Evolutionary conservation across 805 yeast species (phyloP).

Genomic region (Ogataea paraovalis): DNA sequence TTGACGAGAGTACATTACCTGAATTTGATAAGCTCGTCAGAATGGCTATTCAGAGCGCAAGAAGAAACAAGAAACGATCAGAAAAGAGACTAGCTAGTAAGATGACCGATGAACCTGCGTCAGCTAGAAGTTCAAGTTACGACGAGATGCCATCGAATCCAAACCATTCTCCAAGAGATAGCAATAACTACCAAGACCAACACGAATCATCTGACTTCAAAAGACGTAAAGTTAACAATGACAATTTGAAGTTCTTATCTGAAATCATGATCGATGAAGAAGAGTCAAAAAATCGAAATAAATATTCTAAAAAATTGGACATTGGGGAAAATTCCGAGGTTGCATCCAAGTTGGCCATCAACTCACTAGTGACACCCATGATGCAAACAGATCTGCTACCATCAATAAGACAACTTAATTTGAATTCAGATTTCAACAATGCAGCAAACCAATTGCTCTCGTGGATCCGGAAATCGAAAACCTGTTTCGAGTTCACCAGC

Average conservation of each 20-base stretch:
- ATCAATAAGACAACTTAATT: constrained; percentile 22
- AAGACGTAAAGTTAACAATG: constrained; percentile 13
- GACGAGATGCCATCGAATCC: not conserved
- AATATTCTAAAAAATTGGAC: constrained; percentile 14
- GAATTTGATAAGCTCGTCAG: constrained; percentile 90
- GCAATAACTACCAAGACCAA: not conserved
- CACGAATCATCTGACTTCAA: constrained; percentile 1
- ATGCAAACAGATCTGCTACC: constrained; percentile 11
- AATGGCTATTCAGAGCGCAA: constrained; percentile 89
- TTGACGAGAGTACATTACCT: constrained; percentile 47
- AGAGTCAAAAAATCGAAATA: constrained; percentile 27
- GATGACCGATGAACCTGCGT: constrained; percentile 6
- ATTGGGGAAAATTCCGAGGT: constrained; percentile 21
- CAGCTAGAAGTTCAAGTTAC: constrained; percentile 1
- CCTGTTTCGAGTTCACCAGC: constrained; percentile 48
- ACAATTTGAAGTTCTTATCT: constrained; percentile 23
- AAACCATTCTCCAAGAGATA: not conserved
- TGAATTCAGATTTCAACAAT: constrained; percentile 23
- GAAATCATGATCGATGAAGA: constrained; percentile 25
- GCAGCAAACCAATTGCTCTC: constrained; percentile 32
- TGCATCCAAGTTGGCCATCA: constrained; percentile 43
- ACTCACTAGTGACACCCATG: constrained; percentile 30
- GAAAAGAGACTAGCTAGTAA: constrained; percentile 35
- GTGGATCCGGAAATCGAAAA: constrained; percentile 56
- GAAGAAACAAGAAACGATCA: constrained; percentile 78